Conservation (phyloP, 2,329 filamentous ascomycete genomes). For the Epichloe sibirici region DNA sequence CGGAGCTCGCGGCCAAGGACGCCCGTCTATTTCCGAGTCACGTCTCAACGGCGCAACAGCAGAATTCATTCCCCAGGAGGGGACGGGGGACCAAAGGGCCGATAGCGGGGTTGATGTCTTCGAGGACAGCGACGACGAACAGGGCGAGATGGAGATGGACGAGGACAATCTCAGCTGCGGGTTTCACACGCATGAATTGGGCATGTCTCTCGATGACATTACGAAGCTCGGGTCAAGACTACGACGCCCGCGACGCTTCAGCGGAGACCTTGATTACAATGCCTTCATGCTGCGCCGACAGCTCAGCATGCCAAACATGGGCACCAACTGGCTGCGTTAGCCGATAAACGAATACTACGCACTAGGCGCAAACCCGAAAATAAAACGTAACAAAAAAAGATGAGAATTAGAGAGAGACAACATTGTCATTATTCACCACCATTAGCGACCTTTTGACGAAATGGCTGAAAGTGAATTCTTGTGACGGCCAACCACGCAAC, state of each 20-base stretch:
- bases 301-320: conserved; percentile 1
- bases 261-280: background rate
- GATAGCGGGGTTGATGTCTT: background rate
- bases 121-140: background rate
- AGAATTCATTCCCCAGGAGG: conserved; percentile 19
- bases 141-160: background rate
- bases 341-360: background rate
- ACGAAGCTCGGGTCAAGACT: background rate
- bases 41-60: conserved; percentile 17
- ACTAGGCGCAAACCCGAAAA: no score
- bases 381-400: no score
- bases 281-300: background rate
- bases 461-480: background rate
- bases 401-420: no score
- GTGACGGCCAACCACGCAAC: background rate
- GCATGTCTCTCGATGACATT: background rate
- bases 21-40: conserved; percentile 3
- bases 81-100: background rate
- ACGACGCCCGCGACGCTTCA: background rate
- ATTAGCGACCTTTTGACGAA: background rate
- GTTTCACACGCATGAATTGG: background rate
- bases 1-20: background rate
- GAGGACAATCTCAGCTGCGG: background rate
- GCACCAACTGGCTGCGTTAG: background rate
- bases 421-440: no score